phyloP scores from a whole-genome alignment of 2,329 filamentous ascomycete species.

The Atkinsonella texensis region DNA sequence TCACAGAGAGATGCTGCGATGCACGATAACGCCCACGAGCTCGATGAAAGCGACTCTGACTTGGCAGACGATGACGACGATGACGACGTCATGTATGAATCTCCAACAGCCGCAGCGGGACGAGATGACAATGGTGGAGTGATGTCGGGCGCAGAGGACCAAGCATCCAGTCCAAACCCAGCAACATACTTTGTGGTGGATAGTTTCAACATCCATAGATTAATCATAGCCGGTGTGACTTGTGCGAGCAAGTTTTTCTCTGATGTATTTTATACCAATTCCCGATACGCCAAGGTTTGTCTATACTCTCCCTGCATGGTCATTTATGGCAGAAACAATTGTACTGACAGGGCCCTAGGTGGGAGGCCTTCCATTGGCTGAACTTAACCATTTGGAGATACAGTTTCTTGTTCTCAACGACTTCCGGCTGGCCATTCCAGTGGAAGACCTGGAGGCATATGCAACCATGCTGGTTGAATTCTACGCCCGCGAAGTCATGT shows the following conservation, averaged over 20 bases:
- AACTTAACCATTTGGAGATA: conserved; percentile 90
- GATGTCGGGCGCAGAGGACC: conserved; percentile 13
- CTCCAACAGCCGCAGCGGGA: conserved; percentile 13
- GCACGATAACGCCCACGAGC: conserved; percentile 16
- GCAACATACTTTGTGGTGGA: conserved; percentile 79
- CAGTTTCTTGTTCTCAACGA: conserved; percentile 95
- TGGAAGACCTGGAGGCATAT: conserved; percentile 93
- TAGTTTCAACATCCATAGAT: conserved; percentile 95
- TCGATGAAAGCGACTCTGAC: conserved; percentile 37
- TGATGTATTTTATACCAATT: conserved; percentile 97
- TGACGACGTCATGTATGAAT: conserved; percentile 22
- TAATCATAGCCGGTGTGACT: conserved; percentile 94
- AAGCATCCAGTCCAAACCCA: conserved; percentile 14
- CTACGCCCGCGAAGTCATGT: conserved; percentile 79
- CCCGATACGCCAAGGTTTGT: conserved; percentile 91
- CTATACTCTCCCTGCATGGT: not conserved
- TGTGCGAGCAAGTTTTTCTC: conserved; percentile 99
- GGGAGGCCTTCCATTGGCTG: conserved; percentile 78
- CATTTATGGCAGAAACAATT: not conserved
- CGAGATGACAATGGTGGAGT: conserved; percentile 13
- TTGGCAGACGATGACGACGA: conserved; percentile 37
- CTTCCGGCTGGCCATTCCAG: conserved; percentile 82
- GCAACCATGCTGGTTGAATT: conserved; percentile 98
- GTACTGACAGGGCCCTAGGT: conserved; percentile 46
- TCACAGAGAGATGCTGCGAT: conserved; percentile 19